phyloP scores from a whole-genome alignment of 148 eudicot species.

The Rhododendron griersonianum region DNA sequence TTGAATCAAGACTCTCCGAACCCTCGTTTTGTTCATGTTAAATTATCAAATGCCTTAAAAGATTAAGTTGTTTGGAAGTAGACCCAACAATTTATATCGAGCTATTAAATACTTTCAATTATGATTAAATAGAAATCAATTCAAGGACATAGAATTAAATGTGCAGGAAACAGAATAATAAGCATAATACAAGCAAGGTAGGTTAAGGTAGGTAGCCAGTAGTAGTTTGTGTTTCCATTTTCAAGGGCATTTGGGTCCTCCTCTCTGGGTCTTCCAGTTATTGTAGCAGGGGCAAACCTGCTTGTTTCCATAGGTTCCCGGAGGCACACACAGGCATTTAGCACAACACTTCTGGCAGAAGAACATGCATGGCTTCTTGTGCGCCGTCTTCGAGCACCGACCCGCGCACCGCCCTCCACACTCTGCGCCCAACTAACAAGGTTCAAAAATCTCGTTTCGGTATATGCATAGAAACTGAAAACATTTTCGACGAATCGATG shows the following conservation, averaged over 20 bases:
- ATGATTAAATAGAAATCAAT: background rate
- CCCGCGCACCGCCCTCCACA: slow-evolving; percentile 36
- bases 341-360: slow-evolving; percentile 49
- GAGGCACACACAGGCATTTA: slow-evolving; percentile 54
- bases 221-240: background rate
- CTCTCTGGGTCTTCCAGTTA: slow-evolving; percentile 59
- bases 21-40: background rate
- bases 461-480: background rate
- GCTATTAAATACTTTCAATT: background rate
- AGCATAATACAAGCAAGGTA: background rate
- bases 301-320: slow-evolving; percentile 62
- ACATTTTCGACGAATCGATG: background rate
- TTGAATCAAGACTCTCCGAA: background rate
- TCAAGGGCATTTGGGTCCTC: slow-evolving; percentile 57
- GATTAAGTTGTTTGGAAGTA: background rate
- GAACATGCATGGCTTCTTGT: slow-evolving; percentile 44
- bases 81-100: background rate
- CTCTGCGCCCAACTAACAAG: slow-evolving; percentile 18
- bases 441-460: background rate
- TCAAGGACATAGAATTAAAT: background rate
- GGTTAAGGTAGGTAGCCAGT: background rate
- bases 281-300: slow-evolving; percentile 60
- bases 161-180: background rate
- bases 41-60: background rate
- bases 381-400: slow-evolving; percentile 42